These are phyloP conservation scores for Rhodotorula diobovata DNA, from an alignment of 768 basidiomycete species.

Conservation along the genomic window DNA sequence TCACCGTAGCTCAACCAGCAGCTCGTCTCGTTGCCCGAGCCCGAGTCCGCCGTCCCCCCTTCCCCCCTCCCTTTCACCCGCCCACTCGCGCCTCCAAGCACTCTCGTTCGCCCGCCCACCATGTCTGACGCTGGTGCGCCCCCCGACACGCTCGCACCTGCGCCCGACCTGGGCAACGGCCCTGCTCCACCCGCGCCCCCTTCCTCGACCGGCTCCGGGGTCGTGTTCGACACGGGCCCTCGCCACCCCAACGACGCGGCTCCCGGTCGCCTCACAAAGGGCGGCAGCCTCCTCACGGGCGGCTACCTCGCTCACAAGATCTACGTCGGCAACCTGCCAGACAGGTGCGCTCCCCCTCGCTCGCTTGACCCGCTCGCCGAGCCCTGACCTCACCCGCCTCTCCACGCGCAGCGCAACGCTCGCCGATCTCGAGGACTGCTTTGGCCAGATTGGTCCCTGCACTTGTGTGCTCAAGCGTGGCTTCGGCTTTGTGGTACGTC, in stretches of 20 bases:
- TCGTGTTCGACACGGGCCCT: background rate
- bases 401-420: conserved; percentile 27
- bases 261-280: conserved; percentile 23
- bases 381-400: background rate
- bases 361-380: too few species aligned
- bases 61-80: background rate
- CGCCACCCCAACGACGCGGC: conserved; percentile 33
- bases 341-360: conserved; percentile 3
- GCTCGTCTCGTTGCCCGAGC: background rate
- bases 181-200: background rate
- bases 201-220: background rate
- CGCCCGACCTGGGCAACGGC: background rate
- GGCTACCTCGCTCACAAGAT: conserved; percentile 39
- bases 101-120: too few species aligned
- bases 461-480: conserved; percentile 38
- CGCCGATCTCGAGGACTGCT: conserved; percentile 42
- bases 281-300: conserved; percentile 30
- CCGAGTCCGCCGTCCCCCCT: background rate
- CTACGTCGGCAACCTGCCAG: conserved; percentile 43
- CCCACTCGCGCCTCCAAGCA: too few species aligned
- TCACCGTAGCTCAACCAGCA: background rate
- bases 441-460: conserved; percentile 42
- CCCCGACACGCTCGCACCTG: background rate
- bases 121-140: background rate
- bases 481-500: conserved; percentile 43